Base-by-base conservation (phyloP, 345 rosid species). In the Microthlaspi erraticum region DNA sequence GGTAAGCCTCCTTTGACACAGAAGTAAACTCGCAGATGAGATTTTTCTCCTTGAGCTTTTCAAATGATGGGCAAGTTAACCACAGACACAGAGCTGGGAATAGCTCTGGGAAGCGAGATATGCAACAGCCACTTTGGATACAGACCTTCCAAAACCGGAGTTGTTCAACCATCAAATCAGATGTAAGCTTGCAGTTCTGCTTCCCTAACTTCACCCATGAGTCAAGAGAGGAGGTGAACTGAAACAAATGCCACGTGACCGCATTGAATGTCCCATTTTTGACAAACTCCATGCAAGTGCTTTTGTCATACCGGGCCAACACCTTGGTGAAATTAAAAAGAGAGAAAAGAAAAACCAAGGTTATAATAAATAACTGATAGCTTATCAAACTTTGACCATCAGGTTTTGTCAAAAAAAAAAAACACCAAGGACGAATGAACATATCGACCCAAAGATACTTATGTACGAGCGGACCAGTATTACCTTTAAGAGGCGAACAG, bases 71-170 rank as follows among this genome's bases (percentile, higher is more conserved):
- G 41, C 88, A 89, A 79, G 70, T 85, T 80, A 93, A 74, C 97
- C 97, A 93, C 72, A 93, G 73, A 82, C 94, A 87, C 72, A 93
- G 57, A 76, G 89, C 80, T 75, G 88, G 96, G 78, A 88, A 87
- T 62, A 91, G 80, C 72, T 84, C 84, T 51, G 93, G 66, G 78
- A 85, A 90, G 74, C 82, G 77, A 50, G 93, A 85, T 18, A 86
- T 73, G 76, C 94, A 81, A 60, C 63, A 82, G 19, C 91, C 98
- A 82, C 79, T 80, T 60, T 77, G 76, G 67, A 91, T 80, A 76
- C 94, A 88, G 70, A 82, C 87, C 77, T 79, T 90, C 98, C 86
- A 93, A 63, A 93, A 78, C 5, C 86, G 89, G 57, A 93, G 82
- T 70, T 91, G 94, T 81, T 93, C 96, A 83, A 86, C 87, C 87